These are phyloP conservation scores for Diplogelasinospora grovesii DNA, from an alignment of 495 filamentous ascomycete genomes.

Conservation along the genomic window DNA sequence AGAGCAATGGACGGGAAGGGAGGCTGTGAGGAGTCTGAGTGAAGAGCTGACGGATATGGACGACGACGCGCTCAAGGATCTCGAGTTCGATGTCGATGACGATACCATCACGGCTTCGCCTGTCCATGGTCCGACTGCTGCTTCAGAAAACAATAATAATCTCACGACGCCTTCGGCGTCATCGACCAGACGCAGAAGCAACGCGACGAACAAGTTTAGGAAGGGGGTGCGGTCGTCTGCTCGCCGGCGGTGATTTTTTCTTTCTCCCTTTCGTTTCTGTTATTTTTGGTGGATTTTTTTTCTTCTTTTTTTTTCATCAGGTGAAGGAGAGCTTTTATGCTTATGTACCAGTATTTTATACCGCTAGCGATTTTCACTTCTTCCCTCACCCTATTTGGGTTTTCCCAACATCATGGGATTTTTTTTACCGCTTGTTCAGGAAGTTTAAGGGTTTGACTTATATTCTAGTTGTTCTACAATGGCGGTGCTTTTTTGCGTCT, in stretches of 20 bases:
- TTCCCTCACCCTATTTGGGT: too few species aligned
- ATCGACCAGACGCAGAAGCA: constrained; percentile 16
- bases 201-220: constrained; percentile 23
- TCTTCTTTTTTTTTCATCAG: too few species aligned
- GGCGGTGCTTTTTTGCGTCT: too few species aligned
- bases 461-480: too few species aligned
- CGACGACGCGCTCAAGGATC: constrained; percentile 71
- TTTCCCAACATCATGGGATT: too few species aligned
- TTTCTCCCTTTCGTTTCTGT: too few species aligned
- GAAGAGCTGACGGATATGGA: constrained; percentile 86
- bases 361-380: too few species aligned
- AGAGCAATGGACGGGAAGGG: constrained; percentile 70
- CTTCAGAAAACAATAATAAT: constrained; percentile 11
- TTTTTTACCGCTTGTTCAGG: too few species aligned
- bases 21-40: constrained; percentile 69
- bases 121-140: constrained; percentile 15
- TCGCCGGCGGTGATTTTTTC: constrained; percentile 11
- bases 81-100: constrained; percentile 39
- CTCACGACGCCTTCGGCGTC: not conserved
- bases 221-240: constrained; percentile 20
- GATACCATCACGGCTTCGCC: constrained; percentile 37
- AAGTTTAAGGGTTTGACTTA: too few species aligned
- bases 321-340: too few species aligned
- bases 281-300: constrained; percentile 1
- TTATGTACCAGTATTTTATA: too few species aligned